Base-by-base conservation (phyloP, 2,329 filamentous ascomycete species). In the Boeremia exigua region DNA sequence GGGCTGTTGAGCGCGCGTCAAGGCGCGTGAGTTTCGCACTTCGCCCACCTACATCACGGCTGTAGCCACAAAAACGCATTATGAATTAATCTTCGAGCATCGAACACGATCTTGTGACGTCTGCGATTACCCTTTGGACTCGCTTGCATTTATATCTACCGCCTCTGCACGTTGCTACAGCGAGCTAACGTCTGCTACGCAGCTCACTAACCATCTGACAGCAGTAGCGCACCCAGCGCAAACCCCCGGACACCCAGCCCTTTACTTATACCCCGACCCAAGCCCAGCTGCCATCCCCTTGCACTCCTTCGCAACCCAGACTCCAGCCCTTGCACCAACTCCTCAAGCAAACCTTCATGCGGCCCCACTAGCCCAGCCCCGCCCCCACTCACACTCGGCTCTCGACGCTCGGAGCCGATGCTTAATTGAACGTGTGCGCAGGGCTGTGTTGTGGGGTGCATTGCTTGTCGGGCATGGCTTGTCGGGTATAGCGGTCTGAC, bases 1-100 rank as follows among this genome's bases (percentile, higher is more conserved):
- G 47, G 54, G 38, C 48, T 60, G 59, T 53, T 58, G 48, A 59
- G 60, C 53, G 58, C 61, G 57, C 48, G 45, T 48, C 33, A 40
- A 39, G 23, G 56, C 55, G 61, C 58, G 44, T 46, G 50, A 50
- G 23, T 34, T 46, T 51, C 33, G 50, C 47, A 53, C 37, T 48
- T 29, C 49, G 45, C 58, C 44, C 39, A 55, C 15, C 48, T 54
- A 47, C 54, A 56, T 23, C 19, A 23, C 19, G 19, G 59, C 56
- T 56, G 56, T 60, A 67, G 45, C 56, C 57, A 47, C 43, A 11
- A 54, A 54, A 54, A 30, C 39, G 51, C 23, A 55, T 40, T 12
- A 59, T 40, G 58, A 61, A 61, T 48, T 38, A 48, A 56, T 15
- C 28, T 39, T 52, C 28, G 38, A 38, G 28, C 32, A 47, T 44